Conservation (phyloP, 2,329 filamentous ascomycete species). For the Uncinocarpus reesii region DNA sequence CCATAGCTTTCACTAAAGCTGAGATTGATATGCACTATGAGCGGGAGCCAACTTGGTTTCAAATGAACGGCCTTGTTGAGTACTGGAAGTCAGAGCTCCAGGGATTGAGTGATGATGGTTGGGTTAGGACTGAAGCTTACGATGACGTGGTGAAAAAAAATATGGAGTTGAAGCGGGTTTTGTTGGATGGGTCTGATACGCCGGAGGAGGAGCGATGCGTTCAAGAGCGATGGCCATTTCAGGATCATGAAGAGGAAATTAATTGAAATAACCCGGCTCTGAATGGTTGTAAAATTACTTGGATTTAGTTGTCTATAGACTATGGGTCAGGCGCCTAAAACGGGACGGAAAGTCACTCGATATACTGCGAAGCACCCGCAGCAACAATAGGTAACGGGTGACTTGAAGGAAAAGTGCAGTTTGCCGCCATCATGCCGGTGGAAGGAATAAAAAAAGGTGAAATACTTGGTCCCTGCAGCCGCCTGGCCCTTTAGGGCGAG, state of each 20-base stretch:
- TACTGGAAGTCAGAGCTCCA: conserved; percentile 19
- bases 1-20: conserved; percentile 16
- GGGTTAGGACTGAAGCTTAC: conserved; percentile 10
- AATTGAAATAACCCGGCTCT: no score
- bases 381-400: no score
- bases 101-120: conserved; percentile 6
- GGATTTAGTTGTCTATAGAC: not conserved
- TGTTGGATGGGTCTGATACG: conserved; percentile 10
- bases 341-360: no score
- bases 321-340: no score
- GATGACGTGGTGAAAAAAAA: conserved; percentile 9
- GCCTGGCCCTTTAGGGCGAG: no score
- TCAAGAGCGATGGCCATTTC: conserved; percentile 12
- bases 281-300: no score
- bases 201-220: conserved; percentile 10
- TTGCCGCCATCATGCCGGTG: no score
- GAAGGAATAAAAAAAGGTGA: no score
- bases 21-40: conserved; percentile 14
- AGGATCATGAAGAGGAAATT: conserved; percentile 15
- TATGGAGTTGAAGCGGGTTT: conserved; percentile 10
- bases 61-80: conserved; percentile 18
- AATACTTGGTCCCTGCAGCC: no score
- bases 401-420: no score
- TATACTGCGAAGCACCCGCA: no score
- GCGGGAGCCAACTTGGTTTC: conserved; percentile 19